Conservation (phyloP, 2,329 filamentous ascomycete genomes). For the Trichothecium sympodiale region DNA sequence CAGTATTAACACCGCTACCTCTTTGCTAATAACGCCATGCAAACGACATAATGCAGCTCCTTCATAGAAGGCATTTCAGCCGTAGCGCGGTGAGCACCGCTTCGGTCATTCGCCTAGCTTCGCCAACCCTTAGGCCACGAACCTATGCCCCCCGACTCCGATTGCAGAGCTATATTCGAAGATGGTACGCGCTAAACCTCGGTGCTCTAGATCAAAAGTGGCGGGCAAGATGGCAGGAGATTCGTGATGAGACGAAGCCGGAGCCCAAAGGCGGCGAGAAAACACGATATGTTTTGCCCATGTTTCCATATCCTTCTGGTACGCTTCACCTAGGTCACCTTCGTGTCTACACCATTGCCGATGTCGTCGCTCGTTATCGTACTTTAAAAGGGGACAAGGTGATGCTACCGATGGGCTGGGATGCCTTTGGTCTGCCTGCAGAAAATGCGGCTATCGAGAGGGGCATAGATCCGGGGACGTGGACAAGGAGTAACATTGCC, state of each 20-base stretch:
- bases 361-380: slow-evolving; percentile 69
- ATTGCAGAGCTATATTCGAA: slow-evolving; percentile 9
- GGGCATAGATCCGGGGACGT: slow-evolving; percentile 63
- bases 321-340: slow-evolving; percentile 79
- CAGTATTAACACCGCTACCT: neutral
- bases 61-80: slow-evolving; percentile 14
- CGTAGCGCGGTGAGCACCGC: slow-evolving; percentile 8
- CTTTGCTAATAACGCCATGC: slow-evolving; percentile 10
- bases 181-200: slow-evolving; percentile 34
- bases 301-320: slow-evolving; percentile 91
- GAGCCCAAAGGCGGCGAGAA: slow-evolving; percentile 13
- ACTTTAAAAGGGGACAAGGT: slow-evolving; percentile 65
- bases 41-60: slow-evolving; percentile 14
- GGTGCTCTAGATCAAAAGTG: slow-evolving; percentile 37
- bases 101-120: neutral
- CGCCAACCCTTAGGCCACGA: slow-evolving; percentile 1
- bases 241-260: slow-evolving; percentile 9
- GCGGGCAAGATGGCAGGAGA: slow-evolving; percentile 31
- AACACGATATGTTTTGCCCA: slow-evolving; percentile 65
- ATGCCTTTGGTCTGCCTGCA: slow-evolving; percentile 81
- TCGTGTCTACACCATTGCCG: slow-evolving; percentile 82
- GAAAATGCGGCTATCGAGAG: slow-evolving; percentile 85
- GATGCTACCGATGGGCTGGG: slow-evolving; percentile 87
- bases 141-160: slow-evolving; percentile 1
- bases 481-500: slow-evolving; percentile 71